Conservation (phyloP, 2,329 filamentous ascomycete species). For the Hymenoscyphus repandus region DNA sequence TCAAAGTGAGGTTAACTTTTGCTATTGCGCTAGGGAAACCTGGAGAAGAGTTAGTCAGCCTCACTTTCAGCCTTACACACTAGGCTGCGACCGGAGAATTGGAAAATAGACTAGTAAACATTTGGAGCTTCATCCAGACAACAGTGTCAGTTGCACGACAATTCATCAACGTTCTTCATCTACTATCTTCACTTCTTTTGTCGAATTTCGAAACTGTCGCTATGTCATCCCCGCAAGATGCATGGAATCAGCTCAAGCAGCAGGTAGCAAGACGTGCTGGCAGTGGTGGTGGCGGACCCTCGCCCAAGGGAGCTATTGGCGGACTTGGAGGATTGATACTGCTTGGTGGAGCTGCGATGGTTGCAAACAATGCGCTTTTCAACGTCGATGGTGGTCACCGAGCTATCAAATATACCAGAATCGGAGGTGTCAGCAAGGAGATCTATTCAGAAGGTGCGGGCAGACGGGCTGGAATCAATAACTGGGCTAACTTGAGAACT, state of each 20-base stretch:
- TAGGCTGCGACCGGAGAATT: neutral
- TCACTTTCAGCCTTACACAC: neutral
- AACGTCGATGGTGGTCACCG: constrained; percentile 97
- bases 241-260: constrained; percentile 58
- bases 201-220: constrained; percentile 11
- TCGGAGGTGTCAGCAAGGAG: constrained; percentile 90
- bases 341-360: constrained; percentile 47
- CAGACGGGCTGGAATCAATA: neutral
- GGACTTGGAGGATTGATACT: constrained; percentile 49
- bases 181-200: neutral
- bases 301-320: constrained; percentile 47
- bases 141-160: neutral
- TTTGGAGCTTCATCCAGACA: constrained; percentile 8
- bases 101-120: constrained; percentile 22
- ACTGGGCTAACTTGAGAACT: constrained; percentile 8
- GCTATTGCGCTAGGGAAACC: neutral
- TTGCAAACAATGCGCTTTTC: constrained; percentile 57
- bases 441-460: constrained; percentile 86
- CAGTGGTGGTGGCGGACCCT: constrained; percentile 37
- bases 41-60: constrained; percentile 1
- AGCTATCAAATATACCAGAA: constrained; percentile 94
- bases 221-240: constrained; percentile 51
- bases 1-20: constrained; percentile 3
- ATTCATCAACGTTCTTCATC: neutral
- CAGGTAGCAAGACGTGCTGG: constrained; percentile 52